Conservation (phyloP, 768 basidiomycete species). For the Tulasnella sp. region DNA sequence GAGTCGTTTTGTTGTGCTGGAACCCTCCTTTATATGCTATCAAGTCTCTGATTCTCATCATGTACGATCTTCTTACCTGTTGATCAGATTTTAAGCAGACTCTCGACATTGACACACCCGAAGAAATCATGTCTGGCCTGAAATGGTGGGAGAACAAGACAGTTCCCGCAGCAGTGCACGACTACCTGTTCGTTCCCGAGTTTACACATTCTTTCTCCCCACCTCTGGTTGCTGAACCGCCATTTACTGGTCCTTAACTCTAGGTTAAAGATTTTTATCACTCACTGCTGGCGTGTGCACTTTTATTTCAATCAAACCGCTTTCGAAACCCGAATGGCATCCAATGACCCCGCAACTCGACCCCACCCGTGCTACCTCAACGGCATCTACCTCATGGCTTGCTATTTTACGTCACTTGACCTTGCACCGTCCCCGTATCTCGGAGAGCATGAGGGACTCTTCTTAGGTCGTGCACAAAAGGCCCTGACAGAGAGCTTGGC, state of each 20-base stretch:
- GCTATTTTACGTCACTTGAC: conserved; percentile 8
- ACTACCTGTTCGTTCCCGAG: not conserved
- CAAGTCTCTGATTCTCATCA: not conserved
- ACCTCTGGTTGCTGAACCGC: not conserved
- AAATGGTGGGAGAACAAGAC: conserved; percentile 4
- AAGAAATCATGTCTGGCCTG: not conserved
- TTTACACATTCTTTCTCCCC: not conserved
- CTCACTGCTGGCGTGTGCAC: not conserved
- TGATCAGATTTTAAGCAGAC: not conserved
- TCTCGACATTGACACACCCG: not conserved
- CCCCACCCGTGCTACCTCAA: conserved; percentile 19
- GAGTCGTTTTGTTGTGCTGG: not conserved
- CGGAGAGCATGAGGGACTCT: conserved; percentile 3
- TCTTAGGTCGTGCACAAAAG: conserved; percentile 10
- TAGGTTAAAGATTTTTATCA: not conserved
- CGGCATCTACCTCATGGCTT: conserved; percentile 17
- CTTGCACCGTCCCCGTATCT: not conserved
- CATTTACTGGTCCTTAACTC: not conserved
- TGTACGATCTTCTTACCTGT: not conserved
- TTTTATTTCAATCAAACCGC: conserved; percentile 6
- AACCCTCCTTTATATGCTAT: not conserved
- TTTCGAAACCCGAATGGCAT: not conserved
- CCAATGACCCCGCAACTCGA: not conserved
- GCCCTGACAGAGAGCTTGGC: conserved; percentile 15
- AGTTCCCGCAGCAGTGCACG: not conserved